phyloP scores from a whole-genome alignment of 2,329 filamentous ascomycete species.

The Xylaria sp. region DNA sequence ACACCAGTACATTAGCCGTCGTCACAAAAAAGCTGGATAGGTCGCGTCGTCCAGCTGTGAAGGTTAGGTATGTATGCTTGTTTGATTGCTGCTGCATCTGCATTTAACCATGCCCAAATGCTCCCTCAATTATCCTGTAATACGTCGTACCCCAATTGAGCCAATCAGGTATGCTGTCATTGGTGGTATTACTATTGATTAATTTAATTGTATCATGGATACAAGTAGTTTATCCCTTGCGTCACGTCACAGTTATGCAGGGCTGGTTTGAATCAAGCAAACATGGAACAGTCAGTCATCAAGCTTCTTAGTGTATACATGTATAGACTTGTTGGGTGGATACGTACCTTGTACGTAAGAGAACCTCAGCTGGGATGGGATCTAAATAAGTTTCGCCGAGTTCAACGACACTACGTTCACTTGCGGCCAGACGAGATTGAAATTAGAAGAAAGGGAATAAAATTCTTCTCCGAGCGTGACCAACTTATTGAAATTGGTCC shows the following conservation, averaged over 20 bases:
- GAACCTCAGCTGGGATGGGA: constrained; percentile 2
- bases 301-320: neutral
- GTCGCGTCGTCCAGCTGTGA: neutral
- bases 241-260: constrained; percentile 7
- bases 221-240: neutral
- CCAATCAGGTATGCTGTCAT: constrained; percentile 17
- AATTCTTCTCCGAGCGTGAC: constrained; percentile 22
- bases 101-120: constrained; percentile 28
- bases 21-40: neutral
- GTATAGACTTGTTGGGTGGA: neutral
- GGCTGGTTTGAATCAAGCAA: constrained; percentile 15
- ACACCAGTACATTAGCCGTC: neutral
- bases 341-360: neutral
- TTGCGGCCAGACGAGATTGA: neutral
- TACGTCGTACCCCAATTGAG: constrained; percentile 4
- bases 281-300: constrained; percentile 4
- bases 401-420: neutral
- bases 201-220: constrained; percentile 5
- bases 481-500: neutral
- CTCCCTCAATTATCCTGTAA: constrained; percentile 5
- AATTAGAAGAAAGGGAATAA: neutral
- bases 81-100: constrained; percentile 30
- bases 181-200: constrained; percentile 3
- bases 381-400: neutral
- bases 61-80: constrained; percentile 7